phyloP scores from a whole-genome alignment of 2,329 filamentous ascomycete genomes.

The Penicillium polonicum region DNA sequence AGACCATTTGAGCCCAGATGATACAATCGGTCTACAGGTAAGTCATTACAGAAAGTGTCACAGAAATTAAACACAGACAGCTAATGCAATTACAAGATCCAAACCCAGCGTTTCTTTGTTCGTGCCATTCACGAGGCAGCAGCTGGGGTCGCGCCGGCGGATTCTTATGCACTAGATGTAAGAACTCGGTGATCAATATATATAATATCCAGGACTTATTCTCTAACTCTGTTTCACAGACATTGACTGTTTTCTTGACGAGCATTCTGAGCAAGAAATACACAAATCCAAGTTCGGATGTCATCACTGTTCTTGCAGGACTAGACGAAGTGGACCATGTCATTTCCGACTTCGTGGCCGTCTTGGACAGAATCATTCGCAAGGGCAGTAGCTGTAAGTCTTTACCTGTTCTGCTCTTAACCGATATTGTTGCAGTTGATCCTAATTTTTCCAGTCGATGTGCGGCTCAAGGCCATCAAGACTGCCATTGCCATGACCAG shows the following conservation, averaged over 20 bases:
- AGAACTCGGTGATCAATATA: slow-evolving; percentile 6
- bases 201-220: slow-evolving; percentile 20
- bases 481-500: slow-evolving; percentile 81
- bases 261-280: slow-evolving; percentile 84
- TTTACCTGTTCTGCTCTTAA: not conserved
- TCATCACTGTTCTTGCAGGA: slow-evolving; percentile 85
- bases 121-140: slow-evolving; percentile 70
- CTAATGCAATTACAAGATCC: slow-evolving; percentile 45
- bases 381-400: slow-evolving; percentile 68
- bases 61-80: not conserved
- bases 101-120: slow-evolving; percentile 75
- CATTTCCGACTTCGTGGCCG: slow-evolving; percentile 83
- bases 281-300: slow-evolving; percentile 90
- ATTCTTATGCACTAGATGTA: slow-evolving; percentile 84
- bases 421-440: not conserved
- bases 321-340: slow-evolving; percentile 83
- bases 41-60: slow-evolving; percentile 3
- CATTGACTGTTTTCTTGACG: slow-evolving; percentile 82
- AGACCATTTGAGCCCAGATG: slow-evolving; percentile 67
- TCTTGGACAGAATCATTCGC: slow-evolving; percentile 78
- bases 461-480: slow-evolving; percentile 76
- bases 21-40: slow-evolving; percentile 73
- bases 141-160: slow-evolving; percentile 58
- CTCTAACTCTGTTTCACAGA: slow-evolving; percentile 59
- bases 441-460: slow-evolving; percentile 55